Evolutionary conservation across 2,329 filamentous ascomycete species (phyloP).

Genomic region (Pseudopyricularia cyperi): DNA sequence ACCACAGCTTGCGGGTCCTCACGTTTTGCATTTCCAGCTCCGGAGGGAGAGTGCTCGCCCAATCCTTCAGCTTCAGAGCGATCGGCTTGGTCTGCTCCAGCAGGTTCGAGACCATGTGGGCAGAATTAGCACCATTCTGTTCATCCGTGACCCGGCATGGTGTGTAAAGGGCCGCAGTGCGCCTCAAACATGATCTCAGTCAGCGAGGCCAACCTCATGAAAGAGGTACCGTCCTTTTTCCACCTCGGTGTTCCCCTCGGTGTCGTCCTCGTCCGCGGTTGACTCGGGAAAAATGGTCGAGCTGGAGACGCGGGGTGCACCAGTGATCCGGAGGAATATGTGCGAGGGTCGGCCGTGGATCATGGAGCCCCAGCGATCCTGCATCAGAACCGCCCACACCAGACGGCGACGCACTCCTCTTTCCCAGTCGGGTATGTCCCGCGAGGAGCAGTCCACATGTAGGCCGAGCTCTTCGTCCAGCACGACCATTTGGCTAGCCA

Average conservation of each 20-base stretch:
- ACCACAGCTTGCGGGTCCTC: conserved; percentile 13
- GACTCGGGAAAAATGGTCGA: conserved; percentile 26
- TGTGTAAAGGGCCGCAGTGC: conserved; percentile 31
- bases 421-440: conserved; percentile 85
- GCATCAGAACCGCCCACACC: conserved; percentile 87
- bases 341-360: conserved; percentile 52
- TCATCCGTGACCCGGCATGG: not conserved
- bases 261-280: conserved; percentile 19
- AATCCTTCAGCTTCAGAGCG: conserved; percentile 12
- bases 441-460: conserved; percentile 73
- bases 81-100: conserved; percentile 13
- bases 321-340: conserved; percentile 29
- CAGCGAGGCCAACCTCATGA: conserved; percentile 35
- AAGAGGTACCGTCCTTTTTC: conserved; percentile 31
- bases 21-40: conserved; percentile 12
- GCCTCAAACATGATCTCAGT: conserved; percentile 38
- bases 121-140: too few relatives aligned
- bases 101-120: conserved; percentile 3
- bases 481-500: conserved; percentile 78
- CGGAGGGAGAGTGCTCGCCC: conserved; percentile 10
- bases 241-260: conserved; percentile 26
- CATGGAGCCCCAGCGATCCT: conserved; percentile 75
- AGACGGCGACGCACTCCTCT: conserved; percentile 72
- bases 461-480: conserved; percentile 78
- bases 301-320: conserved; percentile 28